A percentile compares a stretch with the other conserved stretches of the same genome.
These are phyloP conservation scores for Globisporangium nodosum DNA, from an alignment of 352 stramenopile species.

Conservation along the genomic window DNA sequence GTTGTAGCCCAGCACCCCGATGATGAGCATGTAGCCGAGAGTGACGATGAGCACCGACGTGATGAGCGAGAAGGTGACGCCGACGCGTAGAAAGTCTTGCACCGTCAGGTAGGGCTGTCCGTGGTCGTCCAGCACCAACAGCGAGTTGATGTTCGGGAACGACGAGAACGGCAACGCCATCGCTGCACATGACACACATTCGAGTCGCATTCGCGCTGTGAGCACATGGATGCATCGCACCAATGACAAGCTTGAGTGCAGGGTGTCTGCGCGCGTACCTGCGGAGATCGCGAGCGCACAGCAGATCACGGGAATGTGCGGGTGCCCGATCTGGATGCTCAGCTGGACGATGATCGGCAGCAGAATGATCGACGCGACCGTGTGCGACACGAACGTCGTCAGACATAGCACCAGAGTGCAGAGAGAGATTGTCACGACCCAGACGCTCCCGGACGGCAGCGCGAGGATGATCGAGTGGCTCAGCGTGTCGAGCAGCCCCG, in stretches of 20 bases:
- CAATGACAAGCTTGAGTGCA: too few species aligned
- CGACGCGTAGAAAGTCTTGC: constrained; percentile 83
- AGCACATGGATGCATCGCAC: too few species aligned
- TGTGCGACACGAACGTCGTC: constrained; percentile 93
- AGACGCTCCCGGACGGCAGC: constrained; percentile 76
- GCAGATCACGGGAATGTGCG: constrained; percentile 82
- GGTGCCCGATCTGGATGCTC: constrained; percentile 80
- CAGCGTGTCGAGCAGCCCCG: constrained; percentile 73
- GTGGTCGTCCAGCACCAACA: constrained; percentile 88
- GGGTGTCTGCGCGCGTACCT: constrained; percentile 29
- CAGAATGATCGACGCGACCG: constrained; percentile 89
- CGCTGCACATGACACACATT: constrained; percentile 24
- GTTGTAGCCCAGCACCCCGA: constrained; percentile 72
- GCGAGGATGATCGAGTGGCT: constrained; percentile 80
- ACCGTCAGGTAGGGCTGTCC: constrained; percentile 84
- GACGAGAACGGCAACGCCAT: constrained; percentile 91
- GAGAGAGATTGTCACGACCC: constrained; percentile 83
- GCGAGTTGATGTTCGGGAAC: constrained; percentile 91
- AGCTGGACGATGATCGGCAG: constrained; percentile 90
- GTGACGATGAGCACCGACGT: constrained; percentile 82
- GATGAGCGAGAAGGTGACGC: constrained; percentile 82
- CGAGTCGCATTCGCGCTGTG: too few species aligned
- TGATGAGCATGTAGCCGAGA: constrained; percentile 80
- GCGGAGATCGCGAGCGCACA: constrained; percentile 85
- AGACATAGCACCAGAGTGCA: constrained; percentile 82